Base-by-base conservation (phyloP, 495 filamentous ascomycete species). In the Penicillium longicatenatum region DNA sequence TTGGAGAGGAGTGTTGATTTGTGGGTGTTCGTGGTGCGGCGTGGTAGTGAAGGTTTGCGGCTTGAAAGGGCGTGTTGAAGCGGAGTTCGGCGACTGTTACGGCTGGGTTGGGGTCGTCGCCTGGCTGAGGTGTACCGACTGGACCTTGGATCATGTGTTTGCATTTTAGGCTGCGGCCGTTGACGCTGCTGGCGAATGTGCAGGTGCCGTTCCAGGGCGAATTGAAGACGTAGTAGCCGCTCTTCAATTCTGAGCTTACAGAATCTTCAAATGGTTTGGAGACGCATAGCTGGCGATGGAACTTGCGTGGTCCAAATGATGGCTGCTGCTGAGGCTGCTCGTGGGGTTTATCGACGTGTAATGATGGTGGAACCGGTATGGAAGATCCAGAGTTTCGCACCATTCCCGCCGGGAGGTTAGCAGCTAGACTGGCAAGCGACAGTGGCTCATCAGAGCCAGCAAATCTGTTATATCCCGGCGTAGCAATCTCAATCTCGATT, bases 131-230 rank as follows among this genome's bases (percentile, higher is more conserved):
- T 14, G 24, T n/a, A 20, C 55, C 46, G 17, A 52, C 55, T 4
- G 59, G 64, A 0, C 57, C 57, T 10, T 57, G 52, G 12, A 70
- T 79, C 50, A 86, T 75, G 66, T 96, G 90, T 55, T 87, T 88
- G 77, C 90, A 94, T 69, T 86, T 90, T 1, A 97, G 73, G 51
- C 82, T 86, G 46, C 87, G 82, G 19, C 92, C 91, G 33, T 83
- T 86, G 33, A 84, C 79, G 55, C 89, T 86, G 4, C 89, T 91
- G 6, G 81, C 74, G 70, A 97, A 97, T 51, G 92, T 89, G 73
- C 92, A 97, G 24, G 78, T 80, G 17, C 91, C 89, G 52, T 89
- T 82, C 92, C 92, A 97, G 0, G 92, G 92, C n/a, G 86, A 91
- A 39, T 79, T 66, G 69, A 97, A 95, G 12, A 83, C 70, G 55